Base-by-base conservation (phyloP, 1,139 yeast species). In the Saccharomyces pastorianus region DNA sequence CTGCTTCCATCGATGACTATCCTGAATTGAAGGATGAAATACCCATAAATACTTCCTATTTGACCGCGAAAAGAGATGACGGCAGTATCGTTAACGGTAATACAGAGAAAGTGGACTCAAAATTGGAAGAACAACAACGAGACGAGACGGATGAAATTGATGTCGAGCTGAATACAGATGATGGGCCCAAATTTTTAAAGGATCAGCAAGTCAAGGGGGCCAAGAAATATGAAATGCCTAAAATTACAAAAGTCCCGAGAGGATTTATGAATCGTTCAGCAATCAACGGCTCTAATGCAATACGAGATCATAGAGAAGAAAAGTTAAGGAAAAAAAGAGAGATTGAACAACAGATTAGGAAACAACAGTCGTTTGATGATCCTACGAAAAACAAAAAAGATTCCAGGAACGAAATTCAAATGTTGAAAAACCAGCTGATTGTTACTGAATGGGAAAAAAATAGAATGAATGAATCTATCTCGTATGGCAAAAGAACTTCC, bases 241-340 rank as follows among this genome's bases (percentile, higher is more conserved):
- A 79, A 56, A 79, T 85, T 9, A 76, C 81, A 8, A 82, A 79
- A 59, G 81, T 84, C 23, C 95, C 95, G 0, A 90, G 85, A 59
- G 96, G 96, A 0, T 81, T 95, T 0, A 70, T 91, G 69, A 79
- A 77, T 53, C 75, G 93, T 61, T 85, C 88, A 4, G 97, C 97
- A 0, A 76, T 78, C 74, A 75, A 80, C 48, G 96, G 97, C 0
- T 87, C 96, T 0, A 73, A 77, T 42, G 70, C 86, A 32, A 86
- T 93, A 53, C 77, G 76, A 56, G 85, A 84, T 51, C 76, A 84
- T 54, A 80, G 84, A 61, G 90, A 85, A 50, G 78, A 79, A 58
- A 81, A 83, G 60, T 41, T 75, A 6, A 74, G 76, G 55, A 79
- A 79, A 56, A 76, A 76, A 56, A 76, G 75, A 57, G 85, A 81